Base-by-base conservation (phyloP, 352 stramenopile species). In the Pythium coloratum region DNA sequence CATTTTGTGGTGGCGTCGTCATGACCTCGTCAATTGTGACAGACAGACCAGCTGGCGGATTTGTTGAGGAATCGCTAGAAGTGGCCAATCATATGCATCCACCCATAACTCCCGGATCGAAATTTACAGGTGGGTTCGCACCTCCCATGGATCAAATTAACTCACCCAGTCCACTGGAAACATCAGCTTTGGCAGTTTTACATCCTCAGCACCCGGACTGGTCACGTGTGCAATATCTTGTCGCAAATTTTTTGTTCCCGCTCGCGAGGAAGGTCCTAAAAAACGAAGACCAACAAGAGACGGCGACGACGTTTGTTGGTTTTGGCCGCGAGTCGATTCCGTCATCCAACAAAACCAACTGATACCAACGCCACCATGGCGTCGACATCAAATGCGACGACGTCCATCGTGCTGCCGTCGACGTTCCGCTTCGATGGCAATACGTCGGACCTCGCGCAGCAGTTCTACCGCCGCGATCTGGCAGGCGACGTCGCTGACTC, bases 391-490 rank as follows among this genome's bases (percentile, higher is more conserved):
- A 24, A 44, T 28, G 26, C 33, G 34, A 59, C 53, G 32, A 13
- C 18, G 24, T 33, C 40, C 44, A 51, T 51, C 44, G 44, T 55
- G 10, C 56, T 64, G 40, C 40, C 61, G 32, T 36, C 65, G 13
- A 47, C 33, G 14, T 65, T 73, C 46, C 46, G 62, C 42, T 77
- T 67, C 36, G 66, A 70, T 33, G 63, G 63, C 55, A 57, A 44
- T 24, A 70, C 49, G 1, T 75, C 71, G 2, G 71, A 77, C 26
- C 55, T 77, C 54, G 67, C 71, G 8, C 71, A 74, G 55, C 71
- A 75, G 64, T 69, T 68, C 32, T 77, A 77, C 60, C 63, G 42
- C 4, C 71, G 67, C 24, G 46, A 60, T 26, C 26, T 40, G 1
- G 50, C 18, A 14, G 34, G 38, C 57, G 70, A 66, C 49, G 47